Evolutionary conservation across 441 rosid genomes (phyloP), one percentile per base, ranked within the genome.

Genomic region (Syzygium malaccense): DNA sequence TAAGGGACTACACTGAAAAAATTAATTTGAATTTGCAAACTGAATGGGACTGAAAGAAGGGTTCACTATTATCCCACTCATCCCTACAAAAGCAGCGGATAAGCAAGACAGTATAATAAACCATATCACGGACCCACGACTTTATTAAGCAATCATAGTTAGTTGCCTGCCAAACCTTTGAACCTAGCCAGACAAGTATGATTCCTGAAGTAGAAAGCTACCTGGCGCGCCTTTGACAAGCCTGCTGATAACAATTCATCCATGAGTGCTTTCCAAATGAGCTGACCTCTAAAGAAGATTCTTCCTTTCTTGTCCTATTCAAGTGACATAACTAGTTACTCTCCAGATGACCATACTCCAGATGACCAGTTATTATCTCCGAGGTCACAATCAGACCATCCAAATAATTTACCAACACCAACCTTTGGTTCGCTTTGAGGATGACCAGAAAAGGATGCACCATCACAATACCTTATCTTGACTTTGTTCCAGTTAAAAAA

Each of bases 401-500:
- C 11, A 1, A 78, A 78, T 41, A 14, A 78, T 41, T 41, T 78
- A 78, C 53, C 30, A 78, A 8, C 53, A 80, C 88, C 86, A 86
- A 94, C 99, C 98, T 94, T 96, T 23, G 93, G 90, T 92, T 98
- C 99, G 87, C 93, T 94, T 88, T 94, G 97, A 49, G 98, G 97
- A 89, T 88, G 96, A 68, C 99, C 99, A 85, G 99, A 91, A 57
- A 98, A 94, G 64, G 99, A 98, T 55, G 97, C 98, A 88, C 99
- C 99, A 90, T 98, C 99, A 92, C 99, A 96, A 87, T 97, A 98
- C 33, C 98, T 95, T 88, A 98, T 86, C 91, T 91, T 93, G 68
- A 96, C 98, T 90, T 89, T 97, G 90, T 98, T 98, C 99, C 99
- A 98, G 91, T 93, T 94, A 89, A 91, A 96, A 91, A 98, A 98